Conservation (phyloP, 1,139 yeast genomes). For the Zygosaccharomyces pseudobailii region DNA sequence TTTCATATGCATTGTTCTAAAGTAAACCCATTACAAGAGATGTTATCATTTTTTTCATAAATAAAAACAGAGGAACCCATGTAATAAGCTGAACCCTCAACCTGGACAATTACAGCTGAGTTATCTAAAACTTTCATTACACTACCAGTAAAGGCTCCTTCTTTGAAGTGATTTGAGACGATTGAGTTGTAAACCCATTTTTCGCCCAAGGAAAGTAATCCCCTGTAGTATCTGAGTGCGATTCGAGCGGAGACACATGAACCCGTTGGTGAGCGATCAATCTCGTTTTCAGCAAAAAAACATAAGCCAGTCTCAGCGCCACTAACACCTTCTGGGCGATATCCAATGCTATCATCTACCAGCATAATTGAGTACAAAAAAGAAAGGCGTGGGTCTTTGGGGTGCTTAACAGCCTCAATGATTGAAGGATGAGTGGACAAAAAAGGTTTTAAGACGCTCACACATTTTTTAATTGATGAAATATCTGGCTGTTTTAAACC, state of each 20-base stretch:
- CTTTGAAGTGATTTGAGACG: neutral
- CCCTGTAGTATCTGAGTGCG: neutral
- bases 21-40: neutral
- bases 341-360: neutral
- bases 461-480: neutral
- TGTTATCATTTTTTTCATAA: neutral
- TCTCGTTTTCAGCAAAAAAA: slow-evolving; percentile 1
- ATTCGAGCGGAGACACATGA: slow-evolving; percentile 2
- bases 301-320: slow-evolving; percentile 1
- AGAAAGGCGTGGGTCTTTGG: neutral
- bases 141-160: neutral
- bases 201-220: neutral
- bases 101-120: neutral
- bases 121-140: neutral
- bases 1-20: neutral
- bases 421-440: neutral
- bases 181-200: neutral
- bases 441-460: neutral
- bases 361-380: neutral
- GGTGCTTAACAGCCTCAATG: neutral
- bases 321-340: neutral
- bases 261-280: slow-evolving; percentile 3
- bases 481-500: neutral
- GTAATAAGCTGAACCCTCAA: slow-evolving; percentile 1
- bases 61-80: neutral